Base-by-base conservation (phyloP, 306 rosid genomes). In the Cotoneaster glaucophyllus region DNA sequence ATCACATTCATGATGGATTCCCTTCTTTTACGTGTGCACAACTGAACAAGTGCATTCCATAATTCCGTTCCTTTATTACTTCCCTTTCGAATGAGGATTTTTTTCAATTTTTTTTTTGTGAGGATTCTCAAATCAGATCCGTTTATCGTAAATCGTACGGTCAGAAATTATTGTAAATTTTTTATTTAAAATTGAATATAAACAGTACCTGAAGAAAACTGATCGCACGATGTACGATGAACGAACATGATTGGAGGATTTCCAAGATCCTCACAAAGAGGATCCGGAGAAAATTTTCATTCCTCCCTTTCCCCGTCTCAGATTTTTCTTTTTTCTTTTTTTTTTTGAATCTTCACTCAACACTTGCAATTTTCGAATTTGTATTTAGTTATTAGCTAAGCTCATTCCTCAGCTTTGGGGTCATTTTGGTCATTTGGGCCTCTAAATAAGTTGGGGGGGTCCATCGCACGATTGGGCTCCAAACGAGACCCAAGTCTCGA, bases 11-110 rank as follows among this genome's bases (percentile, higher is more conserved):
- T 87, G 32, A 74, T 73, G 82, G 78, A 80, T 75, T 86, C 80
- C 88, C 79, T 84, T 88, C 86, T 84, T 86, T 82, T 82, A 77
- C 87, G 89, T 82, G 90, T 77, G 83, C 81, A 37, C 25, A 61
- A 26, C 19, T 62, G 32, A 67, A 73, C 22, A 22, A 57, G 14
- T 70, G 57, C 76, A 71, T 56, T 56, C 76, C 76, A 72, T 34
- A 7, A 34, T 59, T 41, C 68, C 77, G 11, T 21, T 64, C 68
- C 29, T 19, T 31, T 41, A 17, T 18, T 44, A 29, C 37, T 24
- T 21, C 14, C 83, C 63, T 32, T 41, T 68, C 9, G 2, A 7
- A 34, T 34, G 41, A 7, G 41, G 8, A 34, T 34, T 7, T 6
- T 6, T 1, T 34, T 7, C 0, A 0, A 0, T 6, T 34, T 34